Conservation (phyloP, 2,329 filamentous ascomycete species). For the Elsinoe fawcettii region DNA sequence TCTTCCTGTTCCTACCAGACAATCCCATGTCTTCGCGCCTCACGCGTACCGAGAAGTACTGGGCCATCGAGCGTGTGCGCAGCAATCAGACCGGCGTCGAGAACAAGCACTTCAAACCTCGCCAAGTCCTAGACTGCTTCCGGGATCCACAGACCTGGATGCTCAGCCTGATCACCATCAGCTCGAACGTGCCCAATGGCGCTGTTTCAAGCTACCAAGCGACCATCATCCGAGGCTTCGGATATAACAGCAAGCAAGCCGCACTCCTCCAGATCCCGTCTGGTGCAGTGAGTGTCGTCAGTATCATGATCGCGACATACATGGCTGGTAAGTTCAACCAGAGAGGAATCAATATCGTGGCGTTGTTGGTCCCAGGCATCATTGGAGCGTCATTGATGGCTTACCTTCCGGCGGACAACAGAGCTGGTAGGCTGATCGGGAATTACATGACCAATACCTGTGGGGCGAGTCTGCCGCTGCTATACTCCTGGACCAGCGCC, state of each 20-base stretch:
- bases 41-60: constrained; percentile 25
- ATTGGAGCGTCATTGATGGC: constrained; percentile 26
- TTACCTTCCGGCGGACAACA: constrained; percentile 32
- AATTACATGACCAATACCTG: constrained; percentile 36
- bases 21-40: constrained; percentile 26
- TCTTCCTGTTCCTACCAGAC: constrained; percentile 26
- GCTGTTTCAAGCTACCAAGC: constrained; percentile 34
- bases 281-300: constrained; percentile 44
- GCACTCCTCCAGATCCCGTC: constrained; percentile 47
- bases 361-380: constrained; percentile 24
- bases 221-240: constrained; percentile 28
- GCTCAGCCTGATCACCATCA: constrained; percentile 33
- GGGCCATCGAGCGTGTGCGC: constrained; percentile 35
- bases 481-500: constrained; percentile 32
- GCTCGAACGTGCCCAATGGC: constrained; percentile 34
- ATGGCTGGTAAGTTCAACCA: constrained; percentile 26
- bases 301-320: constrained; percentile 25
- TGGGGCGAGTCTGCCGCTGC: constrained; percentile 31
- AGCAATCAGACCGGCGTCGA: constrained; percentile 45
- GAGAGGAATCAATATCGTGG: constrained; percentile 24
- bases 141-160: constrained; percentile 39
- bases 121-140: constrained; percentile 41
- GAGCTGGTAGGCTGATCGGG: constrained; percentile 36
- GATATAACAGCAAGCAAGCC: constrained; percentile 25
- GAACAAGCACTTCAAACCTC: constrained; percentile 43